phyloP scores from a whole-genome alignment of 352 stramenopile genomes.

The Blastocystis sp. region DNA sequence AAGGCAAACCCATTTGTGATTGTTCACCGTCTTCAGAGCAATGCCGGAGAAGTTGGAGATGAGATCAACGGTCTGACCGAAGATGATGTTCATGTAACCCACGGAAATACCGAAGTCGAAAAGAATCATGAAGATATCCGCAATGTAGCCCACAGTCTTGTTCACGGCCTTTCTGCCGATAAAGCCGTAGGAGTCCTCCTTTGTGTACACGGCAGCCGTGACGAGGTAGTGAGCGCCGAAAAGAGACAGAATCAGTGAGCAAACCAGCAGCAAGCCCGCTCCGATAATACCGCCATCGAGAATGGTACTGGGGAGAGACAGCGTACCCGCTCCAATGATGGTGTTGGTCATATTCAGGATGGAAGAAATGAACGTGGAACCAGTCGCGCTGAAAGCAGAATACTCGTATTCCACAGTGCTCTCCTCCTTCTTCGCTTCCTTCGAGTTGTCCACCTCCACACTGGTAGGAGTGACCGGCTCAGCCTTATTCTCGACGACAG shows the following conservation, averaged over 20 bases:
- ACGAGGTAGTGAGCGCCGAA: not conserved
- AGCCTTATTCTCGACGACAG: not conserved
- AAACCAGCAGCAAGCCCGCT: not conserved
- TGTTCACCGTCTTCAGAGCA: slow-evolving; percentile 1
- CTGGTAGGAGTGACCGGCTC: not conserved
- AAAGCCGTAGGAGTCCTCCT: slow-evolving; percentile 6
- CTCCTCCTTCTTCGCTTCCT: too few species aligned
- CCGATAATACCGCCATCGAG: not conserved
- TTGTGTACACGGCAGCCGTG: not conserved
- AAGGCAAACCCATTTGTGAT: not conserved
- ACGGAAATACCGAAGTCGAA: slow-evolving; percentile 40
- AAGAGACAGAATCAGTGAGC: slow-evolving; percentile 10
- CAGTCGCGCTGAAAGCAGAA: not conserved
- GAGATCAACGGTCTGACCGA: slow-evolving; percentile 31
- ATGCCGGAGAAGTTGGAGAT: not conserved
- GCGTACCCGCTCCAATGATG: slow-evolving; percentile 10
- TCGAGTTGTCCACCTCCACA: too few species aligned
- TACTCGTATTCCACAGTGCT: too few species aligned
- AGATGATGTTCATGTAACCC: slow-evolving; percentile 23
- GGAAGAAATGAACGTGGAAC: slow-evolving; percentile 1
- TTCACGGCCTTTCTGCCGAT: not conserved
- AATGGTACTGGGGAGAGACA: slow-evolving; percentile 15
- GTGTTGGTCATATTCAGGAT: slow-evolving; percentile 26
- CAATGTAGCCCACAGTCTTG: not conserved
- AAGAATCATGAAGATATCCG: slow-evolving; percentile 21